These are phyloP conservation scores for Dioscorea cayenensis DNA, from an alignment of 116 monocot genomes.

Conservation along the genomic window DNA sequence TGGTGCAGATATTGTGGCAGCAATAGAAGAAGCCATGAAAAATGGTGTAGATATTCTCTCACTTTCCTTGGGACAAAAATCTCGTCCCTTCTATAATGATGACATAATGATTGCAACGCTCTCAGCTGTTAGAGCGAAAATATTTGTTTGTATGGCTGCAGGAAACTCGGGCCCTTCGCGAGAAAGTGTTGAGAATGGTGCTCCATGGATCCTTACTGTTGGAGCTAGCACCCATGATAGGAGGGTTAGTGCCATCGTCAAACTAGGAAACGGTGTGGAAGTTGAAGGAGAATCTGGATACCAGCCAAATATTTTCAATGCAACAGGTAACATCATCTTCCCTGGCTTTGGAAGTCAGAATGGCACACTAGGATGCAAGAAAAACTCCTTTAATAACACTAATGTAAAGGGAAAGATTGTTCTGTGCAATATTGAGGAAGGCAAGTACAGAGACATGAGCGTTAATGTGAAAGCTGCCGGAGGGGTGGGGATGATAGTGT, in stretches of 20 bases:
- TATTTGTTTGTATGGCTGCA: neutral
- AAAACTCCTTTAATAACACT: neutral
- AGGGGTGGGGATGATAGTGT: neutral
- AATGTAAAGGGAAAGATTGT: slow-evolving; percentile 6
- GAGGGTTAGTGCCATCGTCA: neutral
- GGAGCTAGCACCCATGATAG: slow-evolving; percentile 8
- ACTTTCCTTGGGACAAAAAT: neutral
- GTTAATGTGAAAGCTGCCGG: neutral
- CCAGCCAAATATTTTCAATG: neutral
- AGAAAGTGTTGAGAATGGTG: neutral
- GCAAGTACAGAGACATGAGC: neutral
- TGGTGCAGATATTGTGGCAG: slow-evolving; percentile 1
- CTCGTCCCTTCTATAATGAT: neutral
- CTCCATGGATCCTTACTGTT: slow-evolving; percentile 8
- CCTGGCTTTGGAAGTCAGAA: neutral
- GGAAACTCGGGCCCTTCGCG: slow-evolving; percentile 1
- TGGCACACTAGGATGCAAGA: neutral
- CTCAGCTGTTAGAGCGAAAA: neutral
- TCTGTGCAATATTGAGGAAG: neutral
- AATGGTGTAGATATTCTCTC: slow-evolving; percentile 11
- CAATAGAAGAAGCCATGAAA: slow-evolving; percentile 6
- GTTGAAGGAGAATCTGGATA: slow-evolving; percentile 1
- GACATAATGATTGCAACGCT: neutral
- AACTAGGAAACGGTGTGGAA: slow-evolving; percentile 1
- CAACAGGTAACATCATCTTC: neutral